Evolutionary conservation across 257 asterid species (phyloP).

Genomic region (Scutellaria minor): DNA sequence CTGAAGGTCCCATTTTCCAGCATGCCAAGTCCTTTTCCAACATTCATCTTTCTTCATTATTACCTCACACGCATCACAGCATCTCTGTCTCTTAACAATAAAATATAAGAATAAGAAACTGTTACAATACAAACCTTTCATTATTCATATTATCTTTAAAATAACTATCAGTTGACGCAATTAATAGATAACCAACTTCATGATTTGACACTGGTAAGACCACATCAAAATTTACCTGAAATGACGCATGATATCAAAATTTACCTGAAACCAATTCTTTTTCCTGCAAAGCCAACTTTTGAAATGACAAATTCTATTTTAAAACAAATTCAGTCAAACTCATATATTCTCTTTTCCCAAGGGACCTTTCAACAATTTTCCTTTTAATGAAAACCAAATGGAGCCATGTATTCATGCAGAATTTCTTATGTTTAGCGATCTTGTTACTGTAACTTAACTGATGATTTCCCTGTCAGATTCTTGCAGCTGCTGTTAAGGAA

Average conservation of each 20-base stretch:
- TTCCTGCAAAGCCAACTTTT: slow-evolving; percentile 19
- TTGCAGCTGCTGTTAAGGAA: slow-evolving; percentile 71
- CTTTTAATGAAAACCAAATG: slow-evolving; percentile 1
- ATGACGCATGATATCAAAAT: background rate
- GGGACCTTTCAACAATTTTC: background rate
- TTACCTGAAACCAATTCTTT: slow-evolving; percentile 11
- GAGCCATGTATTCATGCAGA: slow-evolving; percentile 11
- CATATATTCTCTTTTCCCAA: background rate
- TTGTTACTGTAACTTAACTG: slow-evolving; percentile 39
- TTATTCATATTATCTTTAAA: slow-evolving; percentile 3
- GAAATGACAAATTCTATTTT: background rate
- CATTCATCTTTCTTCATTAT: background rate
- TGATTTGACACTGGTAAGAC: background rate
- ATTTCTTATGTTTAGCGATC: slow-evolving; percentile 22
- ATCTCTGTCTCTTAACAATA: slow-evolving; percentile 9
- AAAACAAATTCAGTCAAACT: background rate
- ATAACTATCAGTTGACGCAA: slow-evolving; percentile 1
- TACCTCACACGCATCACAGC: background rate
- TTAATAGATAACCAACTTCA: background rate
- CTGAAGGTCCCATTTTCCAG: slow-evolving; percentile 6
- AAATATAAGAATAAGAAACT: slow-evolving; percentile 15
- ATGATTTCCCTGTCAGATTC: slow-evolving; percentile 68
- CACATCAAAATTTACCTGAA: slow-evolving; percentile 17
- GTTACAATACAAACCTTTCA: background rate
- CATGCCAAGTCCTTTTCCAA: background rate